Evolutionary conservation across 1,284 basidiomycete species (phyloP), one percentile per base, ranked within the genome.

Genomic region (Trichosporon inkin): DNA sequence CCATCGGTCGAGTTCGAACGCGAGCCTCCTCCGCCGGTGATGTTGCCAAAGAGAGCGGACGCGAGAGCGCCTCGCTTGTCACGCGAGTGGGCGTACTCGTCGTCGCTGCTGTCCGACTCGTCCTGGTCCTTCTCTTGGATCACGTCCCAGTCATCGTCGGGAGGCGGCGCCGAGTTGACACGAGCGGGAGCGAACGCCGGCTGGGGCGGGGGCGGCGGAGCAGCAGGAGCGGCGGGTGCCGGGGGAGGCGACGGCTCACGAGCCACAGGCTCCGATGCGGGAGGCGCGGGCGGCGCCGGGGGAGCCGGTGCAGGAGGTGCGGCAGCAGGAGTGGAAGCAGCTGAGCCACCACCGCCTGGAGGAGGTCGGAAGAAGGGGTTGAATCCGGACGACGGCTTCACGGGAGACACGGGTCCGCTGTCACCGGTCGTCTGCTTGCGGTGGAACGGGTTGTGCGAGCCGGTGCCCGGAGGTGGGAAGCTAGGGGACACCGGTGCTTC

Each of bases 101-200:
- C 90, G 64, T 76, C 74, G 40, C 65, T 67, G 28, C 86, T 88
- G 60, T 69, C 68, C 47, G 66, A 67, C 19, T 69, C 67, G 55
- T 77, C 74, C 4, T 84, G 83, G 6, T 86, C 84, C 60, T 86
- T 86, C 77, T 94, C 90, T 65, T 85, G 81, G 44, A 88, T 81
- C 16, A 88, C 87, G 60, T 89, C 92, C 92, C 92, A 95, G 61
- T 92, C 92, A 20, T 90, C 81, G 24, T 82, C 87, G 22, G 85
- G 84, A 17, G 88, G 83, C 20, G 67, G 71, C 10, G 73, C 63
- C n/a, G 66, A 64, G 60, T 64, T 64, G 39, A 51, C 19, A 10
- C 63, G 63, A 8, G 32, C 35, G 8, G 58, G 62, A 53, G 34
- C 61, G 57, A 47, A 63, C 57, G 60, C 38, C 59, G 66, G 37